phyloP scores from a whole-genome alignment of 2,329 filamentous ascomycete species.

The Verticillium albo-atrum region DNA sequence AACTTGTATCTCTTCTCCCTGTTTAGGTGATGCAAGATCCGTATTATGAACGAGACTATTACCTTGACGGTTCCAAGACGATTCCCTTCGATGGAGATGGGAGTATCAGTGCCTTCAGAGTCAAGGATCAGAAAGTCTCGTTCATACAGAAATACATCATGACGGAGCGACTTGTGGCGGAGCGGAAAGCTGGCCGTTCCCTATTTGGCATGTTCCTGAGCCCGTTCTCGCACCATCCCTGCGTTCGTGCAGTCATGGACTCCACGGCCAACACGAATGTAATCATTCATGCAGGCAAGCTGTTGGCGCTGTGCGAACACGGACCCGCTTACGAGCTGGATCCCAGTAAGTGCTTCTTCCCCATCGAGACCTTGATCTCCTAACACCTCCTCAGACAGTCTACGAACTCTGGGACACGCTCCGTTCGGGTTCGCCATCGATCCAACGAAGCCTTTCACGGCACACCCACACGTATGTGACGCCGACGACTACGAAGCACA shows the following conservation, averaged over 20 bases:
- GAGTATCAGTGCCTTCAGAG: constrained; percentile 29
- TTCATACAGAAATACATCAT: constrained; percentile 32
- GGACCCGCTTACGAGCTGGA: constrained; percentile 36
- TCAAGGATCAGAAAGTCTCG: constrained; percentile 25
- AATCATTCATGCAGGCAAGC: constrained; percentile 39
- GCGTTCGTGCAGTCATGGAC: constrained; percentile 24
- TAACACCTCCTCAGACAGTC: too few species aligned
- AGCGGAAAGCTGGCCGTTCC: constrained; percentile 28
- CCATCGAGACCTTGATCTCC: too few species aligned
- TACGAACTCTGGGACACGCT: too few species aligned
- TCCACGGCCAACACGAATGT: constrained; percentile 47
- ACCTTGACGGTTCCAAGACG: constrained; percentile 15
- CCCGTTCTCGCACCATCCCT: constrained; percentile 29
- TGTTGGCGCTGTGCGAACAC: constrained; percentile 45
- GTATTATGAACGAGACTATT: constrained; percentile 1
- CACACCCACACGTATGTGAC: too few species aligned
- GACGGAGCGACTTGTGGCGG: constrained; percentile 33
- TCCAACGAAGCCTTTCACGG: too few species aligned
- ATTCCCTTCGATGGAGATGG: constrained; percentile 35
- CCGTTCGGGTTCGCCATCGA: too few species aligned
- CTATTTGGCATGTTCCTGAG: constrained; percentile 34
- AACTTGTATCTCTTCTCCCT: too few species aligned
- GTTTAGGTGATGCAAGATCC: neutral
- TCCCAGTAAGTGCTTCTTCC: too few species aligned
- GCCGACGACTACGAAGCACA: too few species aligned